Conservation (phyloP, 345 rosid species). For the Excoecaria cochinchinensis region DNA sequence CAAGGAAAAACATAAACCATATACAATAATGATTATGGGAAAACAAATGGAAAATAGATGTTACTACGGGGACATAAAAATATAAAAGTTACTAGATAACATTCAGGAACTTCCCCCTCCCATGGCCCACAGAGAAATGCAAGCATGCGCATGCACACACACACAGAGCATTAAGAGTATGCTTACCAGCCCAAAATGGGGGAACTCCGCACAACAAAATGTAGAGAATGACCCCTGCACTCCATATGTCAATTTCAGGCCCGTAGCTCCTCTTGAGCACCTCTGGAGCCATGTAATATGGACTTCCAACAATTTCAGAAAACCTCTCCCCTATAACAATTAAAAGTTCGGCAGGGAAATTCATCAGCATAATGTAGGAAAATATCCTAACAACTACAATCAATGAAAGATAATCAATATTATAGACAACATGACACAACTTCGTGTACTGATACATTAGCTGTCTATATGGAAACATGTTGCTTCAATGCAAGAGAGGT, state of each 20-base stretch:
- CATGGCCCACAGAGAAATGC: constrained; percentile 1
- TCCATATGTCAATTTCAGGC: constrained; percentile 99
- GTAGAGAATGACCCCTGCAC: constrained; percentile 98
- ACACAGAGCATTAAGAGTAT: neutral
- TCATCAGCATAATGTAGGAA: neutral
- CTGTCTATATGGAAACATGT: neutral
- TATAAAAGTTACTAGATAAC: neutral
- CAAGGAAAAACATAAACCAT: constrained; percentile 3
- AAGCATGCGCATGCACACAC: neutral
- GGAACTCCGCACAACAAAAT: constrained; percentile 97
- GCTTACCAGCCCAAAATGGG: constrained; percentile 98
- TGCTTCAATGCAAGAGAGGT: neutral
- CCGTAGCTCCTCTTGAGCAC: constrained; percentile 96
- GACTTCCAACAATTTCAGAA: constrained; percentile 99
- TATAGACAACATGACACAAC: neutral
- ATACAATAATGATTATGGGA: neutral
- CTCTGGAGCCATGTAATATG: constrained; percentile 99
- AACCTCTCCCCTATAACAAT: constrained; percentile 71
- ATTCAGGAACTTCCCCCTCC: neutral
- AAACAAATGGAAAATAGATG: neutral
- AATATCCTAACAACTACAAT: neutral
- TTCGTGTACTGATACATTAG: neutral
- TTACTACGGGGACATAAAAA: too few relatives aligned
- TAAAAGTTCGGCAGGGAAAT: constrained; percentile 19
- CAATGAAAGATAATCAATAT: neutral